phyloP scores from a whole-genome alignment of 208 protist genomes.

The Trypanosoma caninum region DNA sequence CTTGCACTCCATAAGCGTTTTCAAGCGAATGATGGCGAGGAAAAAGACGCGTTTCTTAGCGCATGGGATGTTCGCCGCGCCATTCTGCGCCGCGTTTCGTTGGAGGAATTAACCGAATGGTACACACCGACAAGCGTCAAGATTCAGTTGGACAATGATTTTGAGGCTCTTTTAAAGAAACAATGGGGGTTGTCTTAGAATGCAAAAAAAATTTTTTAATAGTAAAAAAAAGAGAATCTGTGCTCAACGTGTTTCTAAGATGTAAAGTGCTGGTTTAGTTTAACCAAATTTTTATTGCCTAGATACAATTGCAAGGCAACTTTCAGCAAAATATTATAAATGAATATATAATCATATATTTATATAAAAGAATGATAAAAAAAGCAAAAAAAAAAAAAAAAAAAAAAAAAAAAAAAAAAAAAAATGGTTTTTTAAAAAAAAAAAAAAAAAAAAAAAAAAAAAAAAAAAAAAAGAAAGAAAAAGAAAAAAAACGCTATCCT shows the following conservation, averaged over 20 bases:
- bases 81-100: conserved; percentile 31
- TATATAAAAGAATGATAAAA: background rate
- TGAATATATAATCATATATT: too few species aligned
- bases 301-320: too few species aligned
- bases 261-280: too few species aligned
- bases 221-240: too few species aligned
- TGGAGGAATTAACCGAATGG: conserved; percentile 73
- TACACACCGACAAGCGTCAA: conserved; percentile 53
- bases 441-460: background rate
- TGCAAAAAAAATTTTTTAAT: too few species aligned
- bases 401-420: background rate
- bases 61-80: conserved; percentile 78
- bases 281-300: too few species aligned
- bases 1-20: conserved; percentile 56
- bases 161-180: conserved; percentile 47
- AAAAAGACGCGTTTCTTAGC: conserved; percentile 67
- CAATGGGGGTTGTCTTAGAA: conserved; percentile 49
- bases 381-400: background rate
- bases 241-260: too few species aligned
- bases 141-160: conserved; percentile 61
- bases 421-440: background rate
- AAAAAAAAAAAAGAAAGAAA: conserved; percentile 4
- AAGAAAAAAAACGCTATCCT: background rate
- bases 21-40: conserved; percentile 48
- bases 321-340: too few species aligned